phyloP scores from a whole-genome alignment of 345 rosid genomes.

The Leavenworthia alabamica region DNA sequence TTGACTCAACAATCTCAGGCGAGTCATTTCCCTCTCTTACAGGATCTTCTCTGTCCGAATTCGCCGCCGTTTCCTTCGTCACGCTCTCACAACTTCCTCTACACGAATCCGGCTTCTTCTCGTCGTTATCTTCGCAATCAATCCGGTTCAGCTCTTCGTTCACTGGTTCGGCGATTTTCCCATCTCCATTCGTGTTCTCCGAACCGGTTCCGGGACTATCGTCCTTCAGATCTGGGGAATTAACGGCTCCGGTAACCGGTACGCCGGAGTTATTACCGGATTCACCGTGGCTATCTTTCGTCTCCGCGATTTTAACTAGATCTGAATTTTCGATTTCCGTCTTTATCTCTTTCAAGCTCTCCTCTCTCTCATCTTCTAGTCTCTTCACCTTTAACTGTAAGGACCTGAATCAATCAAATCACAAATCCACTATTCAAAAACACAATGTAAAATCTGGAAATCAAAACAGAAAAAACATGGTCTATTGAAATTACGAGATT shows the following conservation, averaged over 20 bases:
- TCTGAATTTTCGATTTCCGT: constrained; percentile 36
- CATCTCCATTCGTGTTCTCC: constrained; percentile 15
- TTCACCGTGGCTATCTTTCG: constrained; percentile 1
- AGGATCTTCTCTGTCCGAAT: constrained; percentile 21
- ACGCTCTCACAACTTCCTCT: constrained; percentile 43
- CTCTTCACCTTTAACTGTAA: constrained; percentile 63
- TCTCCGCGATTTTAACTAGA: constrained; percentile 32
- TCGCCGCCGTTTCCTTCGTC: constrained; percentile 31
- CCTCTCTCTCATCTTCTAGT: constrained; percentile 54
- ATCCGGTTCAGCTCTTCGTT: background rate
- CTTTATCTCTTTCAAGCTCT: constrained; percentile 24
- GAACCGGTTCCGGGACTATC: constrained; percentile 17
- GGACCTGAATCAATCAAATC: constrained; percentile 24
- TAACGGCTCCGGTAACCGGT: constrained; percentile 21
- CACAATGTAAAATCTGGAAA: constrained; percentile 10
- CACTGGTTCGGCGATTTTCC: constrained; percentile 8
- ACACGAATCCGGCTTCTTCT: constrained; percentile 34
- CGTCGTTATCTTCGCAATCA: background rate
- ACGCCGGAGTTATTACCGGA: background rate
- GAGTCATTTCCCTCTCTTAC: constrained; percentile 25
- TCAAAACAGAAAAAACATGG: background rate
- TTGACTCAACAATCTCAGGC: constrained; percentile 32
- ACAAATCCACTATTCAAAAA: background rate
- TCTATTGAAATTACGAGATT: constrained; percentile 37
- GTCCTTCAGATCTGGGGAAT: constrained; percentile 38